A percentile compares a stretch with the other conserved stretches of the same genome.
These are phyloP conservation scores for Podaxis sp. DNA, from an alignment of 768 basidiomycete species.

Conservation along the genomic window DNA sequence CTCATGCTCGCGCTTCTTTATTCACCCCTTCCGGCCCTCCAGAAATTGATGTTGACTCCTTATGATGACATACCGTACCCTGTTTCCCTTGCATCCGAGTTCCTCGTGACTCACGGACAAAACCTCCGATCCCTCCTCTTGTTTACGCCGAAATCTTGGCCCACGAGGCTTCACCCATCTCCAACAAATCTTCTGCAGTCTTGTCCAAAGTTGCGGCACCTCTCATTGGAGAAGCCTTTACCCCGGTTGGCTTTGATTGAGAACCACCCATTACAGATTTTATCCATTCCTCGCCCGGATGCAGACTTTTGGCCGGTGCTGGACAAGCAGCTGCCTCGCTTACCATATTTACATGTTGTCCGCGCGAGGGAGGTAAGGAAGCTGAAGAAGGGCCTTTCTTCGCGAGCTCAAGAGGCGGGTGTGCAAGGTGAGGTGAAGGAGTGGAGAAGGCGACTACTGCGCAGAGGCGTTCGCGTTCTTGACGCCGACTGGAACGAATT, in stretches of 20 bases:
- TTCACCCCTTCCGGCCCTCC: conserved; percentile 61
- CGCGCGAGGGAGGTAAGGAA: conserved; percentile 71
- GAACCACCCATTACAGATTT: conserved; percentile 51
- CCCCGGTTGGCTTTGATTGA: conserved; percentile 43
- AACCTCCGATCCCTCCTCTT: conserved; percentile 61
- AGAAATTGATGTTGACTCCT: conserved; percentile 68
- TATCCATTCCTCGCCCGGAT: conserved; percentile 77
- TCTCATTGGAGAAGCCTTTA: conserved; percentile 71
- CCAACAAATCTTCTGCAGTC: conserved; percentile 46
- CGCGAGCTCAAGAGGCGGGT: conserved; percentile 67
- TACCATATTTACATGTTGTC: conserved; percentile 58
- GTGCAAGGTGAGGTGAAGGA: conserved; percentile 80
- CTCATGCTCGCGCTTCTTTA: conserved; percentile 59
- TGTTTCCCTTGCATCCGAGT: conserved; percentile 51
- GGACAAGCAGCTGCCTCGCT: conserved; percentile 50
- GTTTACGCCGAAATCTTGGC: conserved; percentile 71
- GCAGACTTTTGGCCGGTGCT: conserved; percentile 56
- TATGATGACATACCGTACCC: conserved; percentile 69
- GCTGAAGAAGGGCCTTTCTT: conserved; percentile 66
- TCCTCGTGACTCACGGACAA: conserved; percentile 61
- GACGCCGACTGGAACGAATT: conserved; percentile 71
- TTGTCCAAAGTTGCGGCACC: conserved; percentile 60
- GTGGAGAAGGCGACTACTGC: conserved; percentile 64
- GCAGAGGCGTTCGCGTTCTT: conserved; percentile 59
- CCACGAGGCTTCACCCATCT: conserved; percentile 55